Base-by-base conservation (phyloP, 2,329 filamentous ascomycete genomes). In the Thelonectria discophora region DNA sequence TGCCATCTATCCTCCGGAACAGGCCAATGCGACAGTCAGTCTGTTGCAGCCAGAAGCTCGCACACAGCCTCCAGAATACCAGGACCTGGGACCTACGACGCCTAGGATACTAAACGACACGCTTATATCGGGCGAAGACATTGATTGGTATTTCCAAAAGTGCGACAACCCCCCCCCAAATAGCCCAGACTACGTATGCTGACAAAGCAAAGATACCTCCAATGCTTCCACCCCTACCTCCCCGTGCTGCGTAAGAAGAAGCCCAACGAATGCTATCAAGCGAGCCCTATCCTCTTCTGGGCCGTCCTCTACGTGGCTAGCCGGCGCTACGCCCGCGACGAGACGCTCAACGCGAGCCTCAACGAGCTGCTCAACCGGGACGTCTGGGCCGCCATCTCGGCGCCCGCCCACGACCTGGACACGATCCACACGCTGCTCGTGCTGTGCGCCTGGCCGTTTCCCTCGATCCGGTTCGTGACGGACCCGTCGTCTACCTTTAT, bases 121-220 rank as follows among this genome's bases (percentile, higher is more conserved):
- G 9, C 76, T 82, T 1, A 80, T 86, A 49, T 78, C 83, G 0
- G 81, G 82, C 0, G 80, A 83, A 43, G 84, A 86, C 45, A 81
- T 86, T 55, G 81, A 84, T 56, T 84, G 80, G 68, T 86, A 86
- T 65, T 86, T 86, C 70, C 78, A 82, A 60, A 83, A 81, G 80
- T 83, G 64, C 58, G 74, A 62, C n/a, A n/a, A n/a, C n/a, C n/a
- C n/a, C n/a, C n/a, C n/a, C n/a, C n/a, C n/a, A n/a, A n/a, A n/a
- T n/a, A n/a, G n/a, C n/a, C n/a, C n/a, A n/a, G n/a, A n/a, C n/a
- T n/a, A n/a, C n/a, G n/a, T n/a, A n/a, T n/a, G 21, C 57, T 64
- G 13, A 66, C 34, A 34, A 34, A 17, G n/a, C 15, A 3, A 34
- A 84, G 81, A 58, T 86, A 82, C 66, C 80, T 86, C 62, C 78